Percentiles rank a stretch among this genome's conserved stretches.
phyloP scores from a whole-genome alignment of 2,329 filamentous ascomycete genomes.

The Talaromyces marneffei region DNA sequence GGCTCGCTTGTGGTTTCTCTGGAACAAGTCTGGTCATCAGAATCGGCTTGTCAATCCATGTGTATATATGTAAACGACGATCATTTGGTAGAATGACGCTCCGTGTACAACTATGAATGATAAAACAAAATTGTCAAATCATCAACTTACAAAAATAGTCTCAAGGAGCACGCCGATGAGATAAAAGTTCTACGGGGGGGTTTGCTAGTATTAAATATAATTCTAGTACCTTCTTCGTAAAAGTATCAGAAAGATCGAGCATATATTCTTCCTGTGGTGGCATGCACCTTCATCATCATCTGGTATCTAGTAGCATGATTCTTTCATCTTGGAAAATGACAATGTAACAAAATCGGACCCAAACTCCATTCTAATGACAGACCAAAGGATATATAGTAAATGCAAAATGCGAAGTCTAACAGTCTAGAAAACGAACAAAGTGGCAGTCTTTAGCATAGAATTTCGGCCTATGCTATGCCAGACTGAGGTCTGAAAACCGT shows the following conservation, averaged over 20 bases:
- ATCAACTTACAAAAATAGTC: background rate
- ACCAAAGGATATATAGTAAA: background rate
- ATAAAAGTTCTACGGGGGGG: background rate
- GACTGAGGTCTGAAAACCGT: background rate
- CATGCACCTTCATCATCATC: background rate
- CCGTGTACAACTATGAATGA: background rate
- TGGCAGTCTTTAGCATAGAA: background rate
- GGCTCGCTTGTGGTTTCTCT: background rate
- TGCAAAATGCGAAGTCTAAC: background rate
- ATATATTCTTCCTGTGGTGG: background rate
- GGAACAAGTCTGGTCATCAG: background rate
- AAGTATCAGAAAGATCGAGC: too few species aligned
- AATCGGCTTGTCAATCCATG: background rate
- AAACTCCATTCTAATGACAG: background rate
- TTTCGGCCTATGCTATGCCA: background rate
- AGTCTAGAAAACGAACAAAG: background rate
- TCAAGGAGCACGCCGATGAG: background rate
- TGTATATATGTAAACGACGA: background rate
- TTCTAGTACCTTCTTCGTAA: too few species aligned
- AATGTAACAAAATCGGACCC: background rate
- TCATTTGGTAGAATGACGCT: background rate
- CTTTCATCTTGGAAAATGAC: background rate
- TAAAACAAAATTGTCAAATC: background rate
- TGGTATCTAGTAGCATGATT: too few species aligned
- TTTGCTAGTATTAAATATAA: too few species aligned